Evolutionary conservation across 306 rosid genomes (phyloP).

Genomic region (Senna siamea): DNA sequence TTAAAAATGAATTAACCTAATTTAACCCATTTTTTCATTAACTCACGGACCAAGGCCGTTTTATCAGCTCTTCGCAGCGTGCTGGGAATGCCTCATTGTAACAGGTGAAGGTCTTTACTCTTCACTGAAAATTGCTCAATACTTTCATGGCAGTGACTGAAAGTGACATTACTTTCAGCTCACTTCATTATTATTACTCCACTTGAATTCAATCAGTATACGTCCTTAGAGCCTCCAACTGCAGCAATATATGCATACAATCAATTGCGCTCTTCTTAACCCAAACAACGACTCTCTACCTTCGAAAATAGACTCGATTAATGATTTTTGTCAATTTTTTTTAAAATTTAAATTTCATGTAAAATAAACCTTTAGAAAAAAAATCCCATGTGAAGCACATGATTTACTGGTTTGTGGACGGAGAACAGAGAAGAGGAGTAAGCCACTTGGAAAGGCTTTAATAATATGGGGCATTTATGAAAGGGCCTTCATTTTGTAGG

Average conservation of each 20-base stretch:
- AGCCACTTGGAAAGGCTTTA: conserved; percentile 25
- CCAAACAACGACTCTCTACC: neutral
- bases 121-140: conserved; percentile 40
- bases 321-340: no score
- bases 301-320: neutral
- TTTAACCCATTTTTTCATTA: no score
- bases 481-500: neutral
- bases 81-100: conserved; percentile 9
- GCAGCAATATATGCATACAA: neutral
- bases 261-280: neutral
- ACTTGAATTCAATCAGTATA: neutral
- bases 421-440: neutral
- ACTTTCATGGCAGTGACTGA: conserved; percentile 43
- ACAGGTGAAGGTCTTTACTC: conserved; percentile 2
- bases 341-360: neutral
- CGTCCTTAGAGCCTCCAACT: conserved; percentile 18
- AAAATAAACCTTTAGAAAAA: no score
- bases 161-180: conserved; percentile 40
- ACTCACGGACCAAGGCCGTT: no score
- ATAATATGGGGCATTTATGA: conserved; percentile 28
- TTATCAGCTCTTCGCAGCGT: no score
- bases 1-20: no score
- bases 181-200: conserved; percentile 32
- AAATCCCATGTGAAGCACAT: neutral
- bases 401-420: neutral